phyloP scores from a whole-genome alignment of 1,284 basidiomycete genomes.

The Chiua sp. region DNA sequence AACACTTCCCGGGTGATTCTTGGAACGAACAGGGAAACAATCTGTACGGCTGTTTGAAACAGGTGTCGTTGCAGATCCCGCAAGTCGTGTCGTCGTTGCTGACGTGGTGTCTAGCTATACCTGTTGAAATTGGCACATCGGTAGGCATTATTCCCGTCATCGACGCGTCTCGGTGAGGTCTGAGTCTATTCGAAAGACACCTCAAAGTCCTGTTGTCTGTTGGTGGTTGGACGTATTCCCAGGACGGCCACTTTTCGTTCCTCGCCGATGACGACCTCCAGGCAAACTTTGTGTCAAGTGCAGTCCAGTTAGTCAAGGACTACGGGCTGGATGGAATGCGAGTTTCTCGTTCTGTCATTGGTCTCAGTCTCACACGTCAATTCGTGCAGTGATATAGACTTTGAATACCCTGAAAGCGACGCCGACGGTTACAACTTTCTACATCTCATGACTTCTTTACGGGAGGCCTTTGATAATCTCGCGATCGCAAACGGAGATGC shows the following conservation, averaged over 20 bases:
- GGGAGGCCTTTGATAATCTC: slow-evolving; percentile 59
- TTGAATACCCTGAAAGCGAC: slow-evolving; percentile 61
- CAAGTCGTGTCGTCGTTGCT: not conserved
- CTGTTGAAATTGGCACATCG: slow-evolving; percentile 67
- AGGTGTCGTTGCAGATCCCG: slow-evolving; percentile 48
- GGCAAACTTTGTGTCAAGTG: slow-evolving; percentile 71
- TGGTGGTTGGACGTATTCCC: slow-evolving; percentile 79
- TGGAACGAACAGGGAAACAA: slow-evolving; percentile 74
- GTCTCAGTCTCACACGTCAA: not conserved
- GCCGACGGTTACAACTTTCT: slow-evolving; percentile 64
- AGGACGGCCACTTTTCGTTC: slow-evolving; percentile 69
- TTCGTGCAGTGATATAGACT: slow-evolving; percentile 66
- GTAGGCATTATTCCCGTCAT: slow-evolving; percentile 4
- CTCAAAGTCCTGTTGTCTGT: slow-evolving; percentile 81
- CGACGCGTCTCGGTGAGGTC: not conserved
- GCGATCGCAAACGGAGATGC: slow-evolving; percentile 61
- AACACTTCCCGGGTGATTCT: slow-evolving; percentile 68
- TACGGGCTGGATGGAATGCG: slow-evolving; percentile 89
- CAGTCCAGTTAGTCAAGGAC: slow-evolving; percentile 80
- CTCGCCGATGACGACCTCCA: slow-evolving; percentile 60
- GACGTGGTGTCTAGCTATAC: slow-evolving; percentile 43
- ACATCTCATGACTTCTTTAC: slow-evolving; percentile 59
- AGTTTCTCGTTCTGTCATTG: slow-evolving; percentile 26
- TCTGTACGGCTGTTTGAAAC: slow-evolving; percentile 88
- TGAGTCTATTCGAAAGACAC: slow-evolving; percentile 51